Percentiles rank a stretch among this genome's conserved stretches.
Conservation (phyloP, 2,329 filamentous ascomycete species). For the Claviceps paspali region DNA sequence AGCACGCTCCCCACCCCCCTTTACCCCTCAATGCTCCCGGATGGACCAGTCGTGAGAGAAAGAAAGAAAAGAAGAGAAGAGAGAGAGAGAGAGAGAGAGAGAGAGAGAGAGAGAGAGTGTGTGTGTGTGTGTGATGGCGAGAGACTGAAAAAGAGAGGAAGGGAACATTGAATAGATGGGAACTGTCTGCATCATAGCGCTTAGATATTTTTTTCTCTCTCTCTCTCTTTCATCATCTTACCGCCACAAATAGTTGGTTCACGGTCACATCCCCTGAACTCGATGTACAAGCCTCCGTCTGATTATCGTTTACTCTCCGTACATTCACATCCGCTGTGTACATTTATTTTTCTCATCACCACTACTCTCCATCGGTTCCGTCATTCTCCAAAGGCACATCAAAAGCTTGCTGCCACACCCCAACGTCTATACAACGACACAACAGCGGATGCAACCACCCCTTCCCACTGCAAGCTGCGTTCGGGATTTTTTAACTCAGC, state of each 20-base stretch:
- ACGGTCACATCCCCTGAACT: not conserved
- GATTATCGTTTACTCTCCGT: not conserved
- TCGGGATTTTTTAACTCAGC: not conserved
- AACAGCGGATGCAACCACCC: not conserved
- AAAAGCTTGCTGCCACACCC: not conserved
- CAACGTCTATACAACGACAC: not conserved
- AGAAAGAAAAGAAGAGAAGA: not conserved
- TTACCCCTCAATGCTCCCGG: not conserved
- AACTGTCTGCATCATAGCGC: not conserved
- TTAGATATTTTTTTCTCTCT: too few species aligned
- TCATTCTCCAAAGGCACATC: not conserved
- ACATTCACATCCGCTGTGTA: not conserved
- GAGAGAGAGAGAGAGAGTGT: not conserved
- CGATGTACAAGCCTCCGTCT: not conserved
- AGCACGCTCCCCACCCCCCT: conserved; percentile 1
- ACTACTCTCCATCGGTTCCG: not conserved
- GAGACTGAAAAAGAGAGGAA: not conserved
- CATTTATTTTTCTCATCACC: not conserved
- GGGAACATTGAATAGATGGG: not conserved
- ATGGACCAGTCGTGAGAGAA: not conserved
- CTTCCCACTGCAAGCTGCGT: not conserved
- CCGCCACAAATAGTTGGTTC: not conserved
- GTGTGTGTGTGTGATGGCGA: not conserved
- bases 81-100: not conserved
- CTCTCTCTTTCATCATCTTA: too few species aligned